Evolutionary conservation across 1,284 basidiomycete species (phyloP), one percentile per base, ranked within the genome.

Genomic region (Pseudozyma tsukubaensis): DNA sequence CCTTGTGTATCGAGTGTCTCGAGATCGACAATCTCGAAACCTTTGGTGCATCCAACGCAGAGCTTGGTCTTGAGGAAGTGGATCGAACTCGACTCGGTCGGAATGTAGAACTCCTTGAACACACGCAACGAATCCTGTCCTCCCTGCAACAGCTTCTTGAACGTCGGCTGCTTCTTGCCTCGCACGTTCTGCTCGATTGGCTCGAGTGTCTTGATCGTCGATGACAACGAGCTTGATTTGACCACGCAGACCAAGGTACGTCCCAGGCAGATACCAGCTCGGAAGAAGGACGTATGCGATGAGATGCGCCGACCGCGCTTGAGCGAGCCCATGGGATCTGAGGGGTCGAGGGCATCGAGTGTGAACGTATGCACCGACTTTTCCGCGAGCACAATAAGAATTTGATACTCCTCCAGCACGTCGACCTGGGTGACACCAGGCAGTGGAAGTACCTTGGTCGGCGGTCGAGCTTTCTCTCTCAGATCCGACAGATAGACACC

Each of bases 11-110:
- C 97, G 84, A 99, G 87, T 59, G 92, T 97, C 85, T 98, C 95
- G 52, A 98, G 89, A 85, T 99, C 97, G 74, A 99, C 94, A 77
- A 99, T 98, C 86, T 99, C 97, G 84, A 99, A 99, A n/a, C 97
- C 97, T 83, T 94, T 93, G 14, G 94, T 94, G 83, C 94, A 97
- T 1, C 96, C 97, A 13, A 99, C 93, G 83, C 97, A 99, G 64
- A 99, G 90, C 86, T 93, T 94, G 58, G 95, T 97, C 88, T 97
- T 97, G 79, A 99, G 89, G 87, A 97, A 98, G 86, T 98, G 94
- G 51, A 99, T 93, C 10, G 94, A 97, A 72, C 91, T 94, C 52
- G 94, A 96, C 85, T 98, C 95, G 16, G 97, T 94, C 0, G 97
- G 96, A 64, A 99, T 97, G 85, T 99, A 99, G 86, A 99, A 99